A percentile compares a stretch with the other conserved stretches of the same genome.
phyloP scores from a whole-genome alignment of 2,329 filamentous ascomycete species.

The Sclerotinia spermophila region DNA sequence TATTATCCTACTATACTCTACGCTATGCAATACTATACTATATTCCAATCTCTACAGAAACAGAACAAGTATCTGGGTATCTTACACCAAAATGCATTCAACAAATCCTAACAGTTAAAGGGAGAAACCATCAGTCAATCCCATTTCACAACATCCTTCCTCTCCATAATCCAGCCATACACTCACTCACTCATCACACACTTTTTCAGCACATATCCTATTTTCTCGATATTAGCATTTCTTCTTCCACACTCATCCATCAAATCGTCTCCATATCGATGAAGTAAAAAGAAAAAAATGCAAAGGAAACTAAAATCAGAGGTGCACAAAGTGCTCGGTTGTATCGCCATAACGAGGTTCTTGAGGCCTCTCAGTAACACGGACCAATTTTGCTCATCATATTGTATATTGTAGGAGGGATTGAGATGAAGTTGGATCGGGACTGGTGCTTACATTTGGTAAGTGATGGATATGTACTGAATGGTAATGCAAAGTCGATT shows the following conservation, averaged over 20 bases:
- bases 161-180: too few relatives aligned
- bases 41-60: not conserved
- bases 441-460: not conserved
- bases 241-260: too few relatives aligned
- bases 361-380: constrained; percentile 18
- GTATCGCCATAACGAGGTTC: constrained; percentile 14
- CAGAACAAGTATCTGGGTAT: not conserved
- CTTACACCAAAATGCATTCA: not conserved
- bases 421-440: not conserved
- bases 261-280: not conserved
- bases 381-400: constrained; percentile 18
- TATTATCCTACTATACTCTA: not conserved
- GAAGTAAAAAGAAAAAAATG: not conserved
- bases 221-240: not conserved
- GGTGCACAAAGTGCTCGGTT: constrained; percentile 12
- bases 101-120: not conserved
- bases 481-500: not conserved
- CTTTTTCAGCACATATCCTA: too few relatives aligned
- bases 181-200: not conserved
- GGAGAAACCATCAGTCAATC: not conserved
- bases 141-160: not conserved
- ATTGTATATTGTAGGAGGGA: not conserved
- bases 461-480: not conserved
- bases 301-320: constrained; percentile 2
- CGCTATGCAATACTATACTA: not conserved